Conservation (phyloP, 768 basidiomycete species). For the Botryobasidium botryosum region DNA sequence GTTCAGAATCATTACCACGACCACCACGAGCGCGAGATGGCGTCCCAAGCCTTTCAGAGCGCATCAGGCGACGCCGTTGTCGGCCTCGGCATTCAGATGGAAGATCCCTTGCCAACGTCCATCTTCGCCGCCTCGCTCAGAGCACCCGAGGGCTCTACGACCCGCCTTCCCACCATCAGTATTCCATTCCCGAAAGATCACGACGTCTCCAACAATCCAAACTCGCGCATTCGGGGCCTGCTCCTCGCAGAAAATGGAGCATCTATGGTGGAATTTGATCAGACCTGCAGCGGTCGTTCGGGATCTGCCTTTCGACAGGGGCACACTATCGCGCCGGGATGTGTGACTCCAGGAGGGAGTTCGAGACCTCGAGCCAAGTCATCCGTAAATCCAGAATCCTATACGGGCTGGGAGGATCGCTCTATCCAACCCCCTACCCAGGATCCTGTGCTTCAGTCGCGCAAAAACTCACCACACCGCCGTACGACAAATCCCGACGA, state of each 20-base stretch:
- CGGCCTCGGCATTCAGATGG: too few species aligned
- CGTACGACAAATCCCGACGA: too few species aligned
- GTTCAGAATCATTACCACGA: too few species aligned
- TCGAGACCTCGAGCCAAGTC: constrained; percentile 29
- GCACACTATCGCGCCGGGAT: constrained; percentile 22
- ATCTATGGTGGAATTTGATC: constrained; percentile 29
- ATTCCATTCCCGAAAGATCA: neutral
- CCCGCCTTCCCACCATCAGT: too few species aligned
- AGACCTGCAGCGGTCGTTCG: constrained; percentile 18
- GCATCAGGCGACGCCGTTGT: too few species aligned
- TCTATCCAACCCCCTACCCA: constrained; percentile 46
- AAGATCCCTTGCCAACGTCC: too few species aligned
- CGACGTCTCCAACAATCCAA: constrained; percentile 4
- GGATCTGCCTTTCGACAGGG: constrained; percentile 28
- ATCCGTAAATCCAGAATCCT: constrained; percentile 33
- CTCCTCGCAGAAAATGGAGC: constrained; percentile 32
- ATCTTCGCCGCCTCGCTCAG: too few species aligned
- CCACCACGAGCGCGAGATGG: too few species aligned
- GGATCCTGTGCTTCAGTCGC: too few species aligned
- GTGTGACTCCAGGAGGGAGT: constrained; percentile 17
- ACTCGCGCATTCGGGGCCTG: constrained; percentile 28
- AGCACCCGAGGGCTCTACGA: too few species aligned
- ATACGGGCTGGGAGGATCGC: constrained; percentile 33
- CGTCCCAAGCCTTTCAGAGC: too few species aligned
- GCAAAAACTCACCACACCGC: too few species aligned